phyloP scores from a whole-genome alignment of 1,284 basidiomycete genomes.

The Heliocybe sulcata region DNA sequence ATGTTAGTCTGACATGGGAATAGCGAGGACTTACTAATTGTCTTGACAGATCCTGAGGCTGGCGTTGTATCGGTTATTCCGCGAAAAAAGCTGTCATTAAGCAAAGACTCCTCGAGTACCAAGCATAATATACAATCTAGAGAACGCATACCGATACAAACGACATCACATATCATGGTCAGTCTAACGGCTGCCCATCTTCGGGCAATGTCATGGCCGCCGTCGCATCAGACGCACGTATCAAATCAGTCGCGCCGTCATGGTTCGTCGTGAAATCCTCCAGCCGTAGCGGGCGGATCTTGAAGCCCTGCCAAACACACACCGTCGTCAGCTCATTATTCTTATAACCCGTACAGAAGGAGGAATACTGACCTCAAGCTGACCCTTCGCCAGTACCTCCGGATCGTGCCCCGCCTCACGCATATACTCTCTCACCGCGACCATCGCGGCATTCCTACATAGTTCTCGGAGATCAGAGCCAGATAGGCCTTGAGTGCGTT shows the following conservation, averaged over 20 bases:
- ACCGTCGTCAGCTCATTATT: too few species aligned
- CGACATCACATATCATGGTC: not conserved
- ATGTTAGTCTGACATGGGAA: too few species aligned
- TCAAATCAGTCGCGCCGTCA: not conserved
- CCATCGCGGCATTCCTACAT: slow-evolving; percentile 91
- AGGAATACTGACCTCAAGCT: not conserved
- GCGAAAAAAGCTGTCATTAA: too few species aligned
- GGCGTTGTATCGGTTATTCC: too few species aligned
- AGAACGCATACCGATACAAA: not conserved
- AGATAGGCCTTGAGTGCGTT: slow-evolving; percentile 72
- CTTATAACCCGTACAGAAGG: not conserved
- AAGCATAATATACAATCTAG: not conserved
- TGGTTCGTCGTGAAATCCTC: not conserved
- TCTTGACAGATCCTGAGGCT: too few species aligned
- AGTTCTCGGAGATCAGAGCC: slow-evolving; percentile 93
- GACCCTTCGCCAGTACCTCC: not conserved
- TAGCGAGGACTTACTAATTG: too few species aligned
- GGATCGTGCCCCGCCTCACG: not conserved
- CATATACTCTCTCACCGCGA: slow-evolving; percentile 86
- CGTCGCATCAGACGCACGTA: not conserved
- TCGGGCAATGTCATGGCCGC: not conserved
- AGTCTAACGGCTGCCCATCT: not conserved
- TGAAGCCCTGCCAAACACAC: not conserved
- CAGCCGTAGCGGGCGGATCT: not conserved
- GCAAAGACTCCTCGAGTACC: not conserved